These are phyloP conservation scores for Sclerotinia minor DNA, from an alignment of 2,329 filamentous ascomycete genomes.

Conservation along the genomic window DNA sequence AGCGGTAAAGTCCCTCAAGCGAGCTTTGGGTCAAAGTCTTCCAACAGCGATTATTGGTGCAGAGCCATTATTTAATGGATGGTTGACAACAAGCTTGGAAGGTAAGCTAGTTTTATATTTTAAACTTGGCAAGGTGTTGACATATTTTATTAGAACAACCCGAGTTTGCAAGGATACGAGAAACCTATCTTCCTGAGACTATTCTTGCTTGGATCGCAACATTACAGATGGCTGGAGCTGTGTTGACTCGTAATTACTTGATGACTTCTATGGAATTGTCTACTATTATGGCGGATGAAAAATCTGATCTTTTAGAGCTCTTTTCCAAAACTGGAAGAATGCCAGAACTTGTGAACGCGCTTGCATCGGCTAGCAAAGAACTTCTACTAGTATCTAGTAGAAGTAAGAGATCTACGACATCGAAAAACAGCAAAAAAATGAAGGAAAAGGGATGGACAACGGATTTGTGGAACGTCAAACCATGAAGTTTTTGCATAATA, in stretches of 20 bases:
- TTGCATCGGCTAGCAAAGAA: constrained; percentile 54
- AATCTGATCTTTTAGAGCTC: constrained; percentile 63
- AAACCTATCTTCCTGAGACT: constrained; percentile 80
- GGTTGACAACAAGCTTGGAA: constrained; percentile 50
- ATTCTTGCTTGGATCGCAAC: constrained; percentile 81
- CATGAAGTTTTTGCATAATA: constrained; percentile 23
- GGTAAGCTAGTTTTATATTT: constrained; percentile 25
- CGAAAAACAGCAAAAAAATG: constrained; percentile 56
- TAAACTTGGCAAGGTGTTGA: constrained; percentile 28
- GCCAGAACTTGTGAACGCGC: constrained; percentile 72
- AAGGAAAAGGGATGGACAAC: constrained; percentile 63
- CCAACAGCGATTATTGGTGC: constrained; percentile 57
- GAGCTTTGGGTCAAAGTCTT: constrained; percentile 55
- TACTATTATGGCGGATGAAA: constrained; percentile 69
- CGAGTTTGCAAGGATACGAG: constrained; percentile 66
- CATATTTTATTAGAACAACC: constrained; percentile 50
- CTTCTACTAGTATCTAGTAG: constrained; percentile 51
- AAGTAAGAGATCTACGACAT: constrained; percentile 48
- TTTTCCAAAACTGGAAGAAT: constrained; percentile 67
- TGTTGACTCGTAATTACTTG: constrained; percentile 72
- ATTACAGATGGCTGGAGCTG: constrained; percentile 75
- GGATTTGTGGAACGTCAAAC: constrained; percentile 54
- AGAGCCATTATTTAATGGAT: constrained; percentile 62
- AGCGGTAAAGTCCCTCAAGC: constrained; percentile 57
- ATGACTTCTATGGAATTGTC: constrained; percentile 87